Conservation (phyloP, 2,329 filamentous ascomycete genomes). For the Talaromyces islandicus region DNA sequence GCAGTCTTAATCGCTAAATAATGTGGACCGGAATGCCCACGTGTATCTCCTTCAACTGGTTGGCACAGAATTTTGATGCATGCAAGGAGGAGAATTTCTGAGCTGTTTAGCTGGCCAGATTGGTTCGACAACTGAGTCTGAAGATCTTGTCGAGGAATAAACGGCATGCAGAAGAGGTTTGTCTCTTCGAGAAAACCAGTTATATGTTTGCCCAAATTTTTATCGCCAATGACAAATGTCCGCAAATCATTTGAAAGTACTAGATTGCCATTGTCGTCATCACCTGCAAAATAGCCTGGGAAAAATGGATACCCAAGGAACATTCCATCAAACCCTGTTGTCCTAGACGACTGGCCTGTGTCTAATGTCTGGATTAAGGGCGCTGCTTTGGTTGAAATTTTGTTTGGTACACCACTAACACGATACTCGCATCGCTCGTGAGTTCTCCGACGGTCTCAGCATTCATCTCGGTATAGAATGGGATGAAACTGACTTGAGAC, state of each 20-base stretch:
- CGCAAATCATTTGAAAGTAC: not conserved
- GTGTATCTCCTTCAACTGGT: not conserved
- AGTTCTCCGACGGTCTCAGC: not conserved
- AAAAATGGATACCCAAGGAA: slow-evolving; percentile 10
- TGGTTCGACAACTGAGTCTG: not conserved
- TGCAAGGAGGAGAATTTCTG: slow-evolving; percentile 10
- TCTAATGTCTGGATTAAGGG: not conserved
- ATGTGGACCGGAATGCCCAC: not conserved
- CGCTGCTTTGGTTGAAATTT: not conserved
- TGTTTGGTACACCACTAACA: not conserved
- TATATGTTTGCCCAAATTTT: not conserved
- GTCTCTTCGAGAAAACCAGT: slow-evolving; percentile 4
- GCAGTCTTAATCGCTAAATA: slow-evolving; percentile 10
- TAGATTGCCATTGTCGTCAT: not conserved
- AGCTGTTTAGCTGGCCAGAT: not conserved
- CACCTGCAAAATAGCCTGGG: not conserved
- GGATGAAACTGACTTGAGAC: slow-evolving; percentile 6
- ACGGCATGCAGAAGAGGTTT: slow-evolving; percentile 10
- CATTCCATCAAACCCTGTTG: slow-evolving; percentile 1
- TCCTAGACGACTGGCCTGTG: not conserved
- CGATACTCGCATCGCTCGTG: not conserved
- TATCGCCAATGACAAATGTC: not conserved
- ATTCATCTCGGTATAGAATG: not conserved
- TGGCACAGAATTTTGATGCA: slow-evolving; percentile 9
- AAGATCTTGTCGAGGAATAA: slow-evolving; percentile 8